Percentiles rank a stretch among this genome's conserved stretches.
phyloP scores from a whole-genome alignment of 371 early-diverging fungal species.

The Zancudomyces culisetae region DNA sequence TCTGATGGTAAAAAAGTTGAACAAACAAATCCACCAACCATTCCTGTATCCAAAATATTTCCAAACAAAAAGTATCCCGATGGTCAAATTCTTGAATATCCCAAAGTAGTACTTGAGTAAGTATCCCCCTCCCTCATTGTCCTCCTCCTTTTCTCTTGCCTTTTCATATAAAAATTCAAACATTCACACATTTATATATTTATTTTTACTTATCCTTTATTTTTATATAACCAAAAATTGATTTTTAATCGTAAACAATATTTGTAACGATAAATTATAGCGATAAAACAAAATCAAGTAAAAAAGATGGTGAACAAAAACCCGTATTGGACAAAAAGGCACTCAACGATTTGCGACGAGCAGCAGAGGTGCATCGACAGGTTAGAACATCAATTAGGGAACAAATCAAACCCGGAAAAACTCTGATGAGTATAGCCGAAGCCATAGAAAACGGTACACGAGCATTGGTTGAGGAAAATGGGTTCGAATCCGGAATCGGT shows the following conservation, averaged over 20 bases:
- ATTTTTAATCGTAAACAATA: no score
- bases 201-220: no score
- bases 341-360: conserved; percentile 66
- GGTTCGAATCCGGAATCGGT: conserved; percentile 82
- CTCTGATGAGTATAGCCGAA: conserved; percentile 84
- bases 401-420: conserved; percentile 89
- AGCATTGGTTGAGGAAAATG: conserved; percentile 73
- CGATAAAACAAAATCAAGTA: neutral
- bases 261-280: no score
- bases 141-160: no score
- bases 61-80: conserved; percentile 41
- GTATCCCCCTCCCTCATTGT: no score
- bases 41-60: conserved; percentile 58
- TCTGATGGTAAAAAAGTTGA: conserved; percentile 15
- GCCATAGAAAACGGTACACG: conserved; percentile 92
- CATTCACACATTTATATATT: no score
- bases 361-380: conserved; percentile 86
- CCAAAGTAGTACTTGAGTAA: no score
- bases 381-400: conserved; percentile 70
- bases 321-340: conserved; percentile 21
- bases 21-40: conserved; percentile 55
- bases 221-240: no score
- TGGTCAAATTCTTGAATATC: conserved; percentile 53
- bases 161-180: no score
- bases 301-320: no score